Conservation (phyloP, 2,329 filamentous ascomycete species). For the Cladosporium sp. region DNA sequence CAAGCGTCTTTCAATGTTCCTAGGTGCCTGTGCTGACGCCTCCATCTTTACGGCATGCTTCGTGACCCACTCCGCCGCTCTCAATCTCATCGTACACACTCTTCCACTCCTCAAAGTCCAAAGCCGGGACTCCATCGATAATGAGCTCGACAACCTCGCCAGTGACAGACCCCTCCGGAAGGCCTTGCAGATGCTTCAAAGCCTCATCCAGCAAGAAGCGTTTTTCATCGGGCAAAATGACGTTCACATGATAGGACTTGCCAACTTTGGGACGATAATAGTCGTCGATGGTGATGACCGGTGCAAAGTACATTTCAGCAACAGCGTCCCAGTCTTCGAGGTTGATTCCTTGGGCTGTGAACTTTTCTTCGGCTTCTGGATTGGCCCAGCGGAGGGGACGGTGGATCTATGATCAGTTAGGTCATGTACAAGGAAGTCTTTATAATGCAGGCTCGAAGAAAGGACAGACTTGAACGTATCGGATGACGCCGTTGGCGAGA, state of each 20-base stretch:
- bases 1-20: no score
- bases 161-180: slow-evolving; percentile 11
- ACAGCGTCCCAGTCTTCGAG: slow-evolving; percentile 17
- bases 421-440: neutral
- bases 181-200: slow-evolving; percentile 9
- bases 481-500: slow-evolving; percentile 13
- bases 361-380: neutral
- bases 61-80: neutral
- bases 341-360: slow-evolving; percentile 3
- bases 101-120: slow-evolving; percentile 9
- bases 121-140: slow-evolving; percentile 9
- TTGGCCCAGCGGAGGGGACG: slow-evolving; percentile 13
- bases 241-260: slow-evolving; percentile 11
- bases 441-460: neutral
- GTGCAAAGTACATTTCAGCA: slow-evolving; percentile 13
- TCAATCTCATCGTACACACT: neutral
- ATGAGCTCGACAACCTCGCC: slow-evolving; percentile 14
- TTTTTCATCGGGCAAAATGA: slow-evolving; percentile 16
- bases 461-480: slow-evolving; percentile 15
- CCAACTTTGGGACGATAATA: neutral
- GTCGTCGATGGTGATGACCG: neutral
- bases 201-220: slow-evolving; percentile 13
- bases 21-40: no score
- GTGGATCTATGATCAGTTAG: slow-evolving; percentile 9
- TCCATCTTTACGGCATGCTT: neutral